A percentile compares a stretch with the other conserved stretches of the same genome.
phyloP scores from a whole-genome alignment of 1,284 basidiomycete species.

The Amylostereum areolatum region DNA sequence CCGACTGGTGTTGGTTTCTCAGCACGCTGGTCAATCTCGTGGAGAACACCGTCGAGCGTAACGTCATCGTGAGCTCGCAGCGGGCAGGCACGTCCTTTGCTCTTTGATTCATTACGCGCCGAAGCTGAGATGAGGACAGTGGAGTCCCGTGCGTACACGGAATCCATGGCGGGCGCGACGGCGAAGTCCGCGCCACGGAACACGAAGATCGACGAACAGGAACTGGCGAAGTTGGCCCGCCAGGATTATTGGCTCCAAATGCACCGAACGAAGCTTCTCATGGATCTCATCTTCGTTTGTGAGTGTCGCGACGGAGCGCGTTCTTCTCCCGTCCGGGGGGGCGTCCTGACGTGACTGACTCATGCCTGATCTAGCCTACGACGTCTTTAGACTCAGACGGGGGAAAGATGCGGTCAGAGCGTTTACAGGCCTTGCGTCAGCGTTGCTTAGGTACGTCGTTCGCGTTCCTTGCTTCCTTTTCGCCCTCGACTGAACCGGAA shows the following conservation, averaged over 20 bases:
- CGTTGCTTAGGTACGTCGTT: conserved; percentile 56
- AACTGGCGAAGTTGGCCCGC: conserved; percentile 56
- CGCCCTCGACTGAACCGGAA: conserved; percentile 1
- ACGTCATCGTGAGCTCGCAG: conserved; percentile 56
- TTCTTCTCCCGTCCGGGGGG: too few relatives aligned
- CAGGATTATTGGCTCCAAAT: conserved; percentile 73
- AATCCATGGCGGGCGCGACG: conserved; percentile 68
- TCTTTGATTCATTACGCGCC: conserved; percentile 9
- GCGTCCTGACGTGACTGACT: too few relatives aligned
- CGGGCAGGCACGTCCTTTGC: conserved; percentile 42
- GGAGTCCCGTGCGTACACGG: conserved; percentile 63
- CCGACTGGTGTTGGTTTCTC: conserved; percentile 80
- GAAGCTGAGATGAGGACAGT: conserved; percentile 34
- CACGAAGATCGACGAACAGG: conserved; percentile 62
- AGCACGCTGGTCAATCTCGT: conserved; percentile 71
- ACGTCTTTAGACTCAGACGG: conserved; percentile 52
- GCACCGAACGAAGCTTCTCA: conserved; percentile 60
- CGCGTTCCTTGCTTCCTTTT: conserved; percentile 5
- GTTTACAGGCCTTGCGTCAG: conserved; percentile 59
- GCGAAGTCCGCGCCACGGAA: conserved; percentile 58
- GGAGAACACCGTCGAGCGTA: conserved; percentile 72
- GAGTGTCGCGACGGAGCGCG: conserved; percentile 26
- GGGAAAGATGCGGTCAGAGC: conserved; percentile 58
- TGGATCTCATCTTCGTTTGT: conserved; percentile 85
- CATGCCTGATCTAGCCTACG: conserved; percentile 34